phyloP scores from a whole-genome alignment of 306 rosid species.

The Sesbania bispinosa region DNA sequence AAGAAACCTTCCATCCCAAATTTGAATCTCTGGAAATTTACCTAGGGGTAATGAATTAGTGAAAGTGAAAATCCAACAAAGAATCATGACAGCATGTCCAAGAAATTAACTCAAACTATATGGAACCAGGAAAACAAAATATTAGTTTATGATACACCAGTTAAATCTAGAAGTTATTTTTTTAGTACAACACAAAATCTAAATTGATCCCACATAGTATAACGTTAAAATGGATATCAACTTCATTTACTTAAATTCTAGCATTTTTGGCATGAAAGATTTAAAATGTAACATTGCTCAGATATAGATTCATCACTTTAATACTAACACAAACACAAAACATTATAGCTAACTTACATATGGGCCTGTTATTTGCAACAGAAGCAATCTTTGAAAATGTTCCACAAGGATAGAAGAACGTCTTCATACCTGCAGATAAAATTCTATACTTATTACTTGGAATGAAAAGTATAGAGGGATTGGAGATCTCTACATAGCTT shows the following conservation, averaged over 20 bases:
- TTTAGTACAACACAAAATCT: neutral
- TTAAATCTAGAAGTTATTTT: conserved; percentile 16
- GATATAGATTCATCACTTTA: conserved; percentile 12
- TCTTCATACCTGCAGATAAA: conserved; percentile 71
- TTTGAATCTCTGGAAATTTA: neutral
- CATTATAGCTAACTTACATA: conserved; percentile 62
- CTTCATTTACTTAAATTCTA: conserved; percentile 21
- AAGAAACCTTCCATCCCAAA: neutral
- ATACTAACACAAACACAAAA: neutral
- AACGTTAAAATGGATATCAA: neutral
- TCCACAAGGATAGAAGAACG: conserved; percentile 93
- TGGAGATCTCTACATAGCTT: neutral
- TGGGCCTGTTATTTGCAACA: conserved; percentile 78
- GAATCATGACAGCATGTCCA: neutral
- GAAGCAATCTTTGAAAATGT: conserved; percentile 86
- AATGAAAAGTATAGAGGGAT: conserved; percentile 9
- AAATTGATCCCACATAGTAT: neutral
- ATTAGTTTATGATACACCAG: conserved; percentile 22
- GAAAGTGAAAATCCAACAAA: neutral
- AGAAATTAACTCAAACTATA: conserved; percentile 25
- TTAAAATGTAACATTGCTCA: neutral
- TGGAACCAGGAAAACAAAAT: conserved; percentile 21
- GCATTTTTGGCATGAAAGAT: conserved; percentile 24
- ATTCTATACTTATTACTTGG: neutral
- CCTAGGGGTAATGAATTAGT: neutral